Evolutionary conservation across 2,329 filamentous ascomycete species (phyloP).

Genomic region (Aaosphaeria arxii): DNA sequence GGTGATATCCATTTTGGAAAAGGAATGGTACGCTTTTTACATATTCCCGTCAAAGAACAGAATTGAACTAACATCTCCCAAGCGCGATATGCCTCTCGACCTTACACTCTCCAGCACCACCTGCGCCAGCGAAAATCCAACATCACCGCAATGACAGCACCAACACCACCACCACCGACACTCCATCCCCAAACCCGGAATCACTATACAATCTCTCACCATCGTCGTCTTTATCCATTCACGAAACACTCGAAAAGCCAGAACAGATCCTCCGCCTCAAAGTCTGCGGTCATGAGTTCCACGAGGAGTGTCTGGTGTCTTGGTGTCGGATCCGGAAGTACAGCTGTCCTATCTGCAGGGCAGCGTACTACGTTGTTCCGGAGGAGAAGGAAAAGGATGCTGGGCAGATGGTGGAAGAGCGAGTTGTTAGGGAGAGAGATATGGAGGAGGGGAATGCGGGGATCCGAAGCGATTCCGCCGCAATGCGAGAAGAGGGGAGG

Average conservation of each 20-base stretch:
- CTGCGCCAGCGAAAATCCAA: conserved; percentile 23
- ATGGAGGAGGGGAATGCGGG: not conserved
- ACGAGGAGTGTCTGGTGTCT: conserved; percentile 27
- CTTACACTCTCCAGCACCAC: conserved; percentile 21
- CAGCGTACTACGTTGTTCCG: conserved; percentile 15
- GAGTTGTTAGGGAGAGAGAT: not conserved
- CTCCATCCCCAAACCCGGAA: conserved; percentile 3
- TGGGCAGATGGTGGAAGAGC: not conserved
- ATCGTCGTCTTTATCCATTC: not conserved
- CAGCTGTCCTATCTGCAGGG: conserved; percentile 30
- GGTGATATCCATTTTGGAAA: conserved; percentile 16
- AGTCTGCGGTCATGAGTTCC: conserved; percentile 28
- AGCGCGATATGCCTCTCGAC: conserved; percentile 33
- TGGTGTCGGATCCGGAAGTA: conserved; percentile 29
- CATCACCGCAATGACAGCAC: not conserved
- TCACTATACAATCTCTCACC: conserved; percentile 3
- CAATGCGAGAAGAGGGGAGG: not conserved
- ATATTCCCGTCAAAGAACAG: not conserved
- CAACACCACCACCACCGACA: not conserved
- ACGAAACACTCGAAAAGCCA: conserved; percentile 1
- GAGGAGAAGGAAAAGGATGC: not conserved
- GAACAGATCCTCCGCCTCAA: conserved; percentile 24
- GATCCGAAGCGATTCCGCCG: not conserved
- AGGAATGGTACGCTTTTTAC: conserved; percentile 21
- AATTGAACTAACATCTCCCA: not conserved